Base-by-base conservation (phyloP, 2,329 filamentous ascomycete genomes). In the Fusarium proliferatum region DNA sequence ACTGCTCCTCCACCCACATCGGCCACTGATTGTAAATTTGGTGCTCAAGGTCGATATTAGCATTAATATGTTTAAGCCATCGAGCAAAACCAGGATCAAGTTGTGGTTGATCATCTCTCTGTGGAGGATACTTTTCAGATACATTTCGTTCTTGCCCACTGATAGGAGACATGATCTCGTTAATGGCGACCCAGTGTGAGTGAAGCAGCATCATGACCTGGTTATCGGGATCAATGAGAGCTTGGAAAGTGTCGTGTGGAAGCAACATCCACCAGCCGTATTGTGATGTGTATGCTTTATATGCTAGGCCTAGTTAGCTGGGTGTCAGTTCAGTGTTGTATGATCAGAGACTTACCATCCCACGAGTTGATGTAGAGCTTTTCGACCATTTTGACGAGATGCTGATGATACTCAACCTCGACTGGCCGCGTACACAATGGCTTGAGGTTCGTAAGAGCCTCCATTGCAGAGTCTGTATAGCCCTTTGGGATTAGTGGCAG, bases 261-360 rank as follows among this genome's bases (percentile, higher is more conserved):
- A 90, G 82, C 77, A 87, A 83, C 83, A 89, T 89, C 88, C 88
- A 89, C 88, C 88, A 90, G 8, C 78, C 82, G 76, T 88, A 89
- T 73, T 88, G 86, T 61, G 82, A 80, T 46, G 82, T 82, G 59
- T 89, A 83, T n/a, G 84, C 80, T 69, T 85, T 81, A 75, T 88
- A 89, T 21, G 87, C 88, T 88, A 43, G 19, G 9, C 19, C 41
- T 15, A 52, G 55, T 75, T 61, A 75, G 56, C 48, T 53, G n/a
- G 16, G 15, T 38, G 5, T 39, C n/a, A 2, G 9, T 43, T 51
- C 21, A 2, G 9, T 39, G 7, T 15, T 41, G 2, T 26, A 17
- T 33, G 5, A 12, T 15, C 13, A 4, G 26, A 49, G 4, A 72
- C 80, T 83, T 80, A 85, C 89, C 89, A 43, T 85, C 84, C 70